phyloP scores from a whole-genome alignment of 2,329 filamentous ascomycete species.

The Ophiostoma fasciatum region DNA sequence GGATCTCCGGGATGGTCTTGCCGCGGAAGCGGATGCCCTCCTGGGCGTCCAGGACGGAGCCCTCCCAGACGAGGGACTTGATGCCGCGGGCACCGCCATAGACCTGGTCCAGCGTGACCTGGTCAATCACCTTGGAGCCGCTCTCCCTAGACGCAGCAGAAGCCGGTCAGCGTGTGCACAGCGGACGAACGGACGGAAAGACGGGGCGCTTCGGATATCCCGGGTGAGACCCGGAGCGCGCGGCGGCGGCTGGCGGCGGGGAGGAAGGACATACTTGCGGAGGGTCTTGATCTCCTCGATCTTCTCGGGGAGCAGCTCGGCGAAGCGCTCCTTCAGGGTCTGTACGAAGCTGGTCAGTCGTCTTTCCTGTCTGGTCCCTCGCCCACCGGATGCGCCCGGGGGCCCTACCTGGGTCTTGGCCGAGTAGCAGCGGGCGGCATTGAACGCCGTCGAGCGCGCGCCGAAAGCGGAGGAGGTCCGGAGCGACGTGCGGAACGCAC shows the following conservation, averaged over 20 bases:
- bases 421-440: slow-evolving; percentile 79
- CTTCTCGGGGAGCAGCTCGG: slow-evolving; percentile 87
- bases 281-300: slow-evolving; percentile 99
- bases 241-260: neutral
- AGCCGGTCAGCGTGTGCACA: neutral
- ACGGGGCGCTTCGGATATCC: no score
- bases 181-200: no score
- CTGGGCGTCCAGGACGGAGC: slow-evolving; percentile 93
- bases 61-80: slow-evolving; percentile 97
- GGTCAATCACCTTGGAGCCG: slow-evolving; percentile 87
- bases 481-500: slow-evolving; percentile 66
- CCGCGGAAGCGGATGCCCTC: slow-evolving; percentile 99
- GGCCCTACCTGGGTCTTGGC: slow-evolving; percentile 81
- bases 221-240: neutral
- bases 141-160: slow-evolving; percentile 49
- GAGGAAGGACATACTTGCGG: slow-evolving; percentile 72
- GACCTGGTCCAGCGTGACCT: slow-evolving; percentile 98
- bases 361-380: neutral
- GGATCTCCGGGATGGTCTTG: slow-evolving; percentile 98
- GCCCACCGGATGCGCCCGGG: no score
- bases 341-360: slow-evolving; percentile 23
- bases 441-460: slow-evolving; percentile 59
- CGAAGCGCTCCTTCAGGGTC: slow-evolving; percentile 97
- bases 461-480: slow-evolving; percentile 47
- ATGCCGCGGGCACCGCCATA: slow-evolving; percentile 98